Evolutionary conservation across 208 protist species (phyloP).

Genomic region (Trypanosoma theileri): DNA sequence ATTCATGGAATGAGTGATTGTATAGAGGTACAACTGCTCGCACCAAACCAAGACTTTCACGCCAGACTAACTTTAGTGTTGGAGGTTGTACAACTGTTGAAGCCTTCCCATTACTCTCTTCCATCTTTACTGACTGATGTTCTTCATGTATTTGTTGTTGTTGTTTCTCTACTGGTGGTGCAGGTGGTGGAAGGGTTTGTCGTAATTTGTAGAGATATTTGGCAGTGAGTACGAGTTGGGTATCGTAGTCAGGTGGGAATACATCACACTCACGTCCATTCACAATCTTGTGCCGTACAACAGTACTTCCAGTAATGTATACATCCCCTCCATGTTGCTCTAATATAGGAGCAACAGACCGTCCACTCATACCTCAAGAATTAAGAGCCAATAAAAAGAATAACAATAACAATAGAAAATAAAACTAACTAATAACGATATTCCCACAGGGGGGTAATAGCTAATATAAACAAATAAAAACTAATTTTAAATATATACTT

Average conservation of each 20-base stretch:
- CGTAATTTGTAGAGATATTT: slow-evolving; percentile 21
- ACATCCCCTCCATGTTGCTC: slow-evolving; percentile 19
- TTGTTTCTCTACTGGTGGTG: not conserved
- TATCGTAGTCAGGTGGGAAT: slow-evolving; percentile 12
- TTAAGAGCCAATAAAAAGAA: not conserved
- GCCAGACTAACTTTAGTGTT: slow-evolving; percentile 17
- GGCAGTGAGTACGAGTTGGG: slow-evolving; percentile 18
- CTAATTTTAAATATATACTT: not conserved
- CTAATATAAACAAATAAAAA: slow-evolving; percentile 16
- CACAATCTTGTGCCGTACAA: slow-evolving; percentile 18
- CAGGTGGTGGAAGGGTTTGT: not conserved
- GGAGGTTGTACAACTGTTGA: not conserved
- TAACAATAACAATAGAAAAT: not conserved
- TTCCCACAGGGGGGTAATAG: not conserved
- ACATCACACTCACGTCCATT: slow-evolving; percentile 12
- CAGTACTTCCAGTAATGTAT: slow-evolving; percentile 28
- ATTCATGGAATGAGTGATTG: slow-evolving; percentile 14
- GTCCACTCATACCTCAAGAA: slow-evolving; percentile 10
- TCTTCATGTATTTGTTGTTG: not conserved
- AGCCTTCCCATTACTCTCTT: not conserved
- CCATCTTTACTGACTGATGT: not conserved
- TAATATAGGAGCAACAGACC: slow-evolving; percentile 17
- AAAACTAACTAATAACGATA: no score
- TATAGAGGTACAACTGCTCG: slow-evolving; percentile 13
- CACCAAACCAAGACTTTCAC: slow-evolving; percentile 23